Percentiles rank a stretch among this genome's conserved stretches.
These are phyloP conservation scores for Monoraphidium neglectum DNA, from an alignment of 139 green algal genomes.

Conservation along the genomic window DNA sequence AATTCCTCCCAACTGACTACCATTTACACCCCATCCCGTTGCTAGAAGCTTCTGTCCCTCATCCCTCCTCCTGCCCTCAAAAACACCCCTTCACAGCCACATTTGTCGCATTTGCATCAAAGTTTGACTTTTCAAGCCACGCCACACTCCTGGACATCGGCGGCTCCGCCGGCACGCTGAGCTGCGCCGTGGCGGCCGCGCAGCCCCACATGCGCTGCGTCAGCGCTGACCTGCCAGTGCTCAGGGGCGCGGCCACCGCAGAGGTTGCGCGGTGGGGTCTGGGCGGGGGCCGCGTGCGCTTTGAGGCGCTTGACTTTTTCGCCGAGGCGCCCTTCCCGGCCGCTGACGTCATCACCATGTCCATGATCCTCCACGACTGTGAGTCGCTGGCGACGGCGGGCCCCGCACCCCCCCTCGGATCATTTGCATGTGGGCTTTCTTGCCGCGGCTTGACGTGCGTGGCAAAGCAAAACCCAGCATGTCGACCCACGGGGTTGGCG, in stretches of 20 bases:
- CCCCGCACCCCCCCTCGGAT: too few species aligned
- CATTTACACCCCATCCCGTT: too few species aligned
- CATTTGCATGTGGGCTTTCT: too few species aligned
- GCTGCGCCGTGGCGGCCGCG: conserved; percentile 19
- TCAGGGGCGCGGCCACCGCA: conserved; percentile 23
- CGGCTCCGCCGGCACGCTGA: conserved; percentile 32
- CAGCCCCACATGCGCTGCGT: conserved; percentile 36
- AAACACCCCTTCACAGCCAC: background rate
- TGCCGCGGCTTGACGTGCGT: too few species aligned
- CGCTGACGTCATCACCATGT: conserved; percentile 37
- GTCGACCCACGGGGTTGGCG: too few species aligned
- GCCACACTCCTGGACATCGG: conserved; percentile 37
- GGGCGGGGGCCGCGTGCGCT: conserved; percentile 28
- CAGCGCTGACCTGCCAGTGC: conserved; percentile 35
- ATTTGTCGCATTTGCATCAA: background rate
- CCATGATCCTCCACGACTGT: conserved; percentile 53
- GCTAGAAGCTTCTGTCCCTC: too few species aligned
- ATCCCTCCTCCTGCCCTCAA: too few species aligned
- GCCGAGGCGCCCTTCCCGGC: conserved; percentile 5
- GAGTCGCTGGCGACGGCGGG: too few species aligned
- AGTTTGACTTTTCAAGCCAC: conserved; percentile 11
- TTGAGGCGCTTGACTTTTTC: conserved; percentile 38
- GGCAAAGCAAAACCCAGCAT: too few species aligned
- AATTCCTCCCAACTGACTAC: too few species aligned
- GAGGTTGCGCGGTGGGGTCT: conserved; percentile 27